phyloP scores from a whole-genome alignment of 306 rosid genomes.

The Glycine soja region DNA sequence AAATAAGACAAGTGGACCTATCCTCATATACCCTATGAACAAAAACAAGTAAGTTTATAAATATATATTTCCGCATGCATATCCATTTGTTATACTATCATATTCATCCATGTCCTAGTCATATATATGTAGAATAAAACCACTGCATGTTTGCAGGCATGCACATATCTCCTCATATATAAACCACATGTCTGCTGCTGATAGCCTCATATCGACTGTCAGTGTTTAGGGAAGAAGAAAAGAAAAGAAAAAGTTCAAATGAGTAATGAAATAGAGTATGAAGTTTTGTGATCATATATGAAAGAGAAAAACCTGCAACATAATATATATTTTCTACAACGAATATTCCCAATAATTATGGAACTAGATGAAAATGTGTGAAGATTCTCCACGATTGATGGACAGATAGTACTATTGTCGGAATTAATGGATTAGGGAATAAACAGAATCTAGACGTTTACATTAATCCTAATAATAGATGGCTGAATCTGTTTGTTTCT shows the following conservation, averaged over 20 bases:
- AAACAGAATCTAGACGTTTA: neutral
- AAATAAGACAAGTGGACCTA: conserved; percentile 92
- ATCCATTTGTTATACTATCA: conserved; percentile 25
- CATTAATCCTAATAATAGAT: neutral
- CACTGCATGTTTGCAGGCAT: conserved; percentile 48
- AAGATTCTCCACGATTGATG: conserved; percentile 31
- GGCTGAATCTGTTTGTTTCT: neutral
- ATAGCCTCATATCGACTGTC: conserved; percentile 44
- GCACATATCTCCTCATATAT: conserved; percentile 31
- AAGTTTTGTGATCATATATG: neutral
- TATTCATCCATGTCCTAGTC: conserved; percentile 35
- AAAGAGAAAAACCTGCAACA: neutral
- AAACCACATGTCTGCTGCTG: conserved; percentile 35
- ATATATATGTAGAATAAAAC: conserved; percentile 25
- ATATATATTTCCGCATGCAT: conserved; percentile 29
- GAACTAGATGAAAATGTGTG: conserved; percentile 12
- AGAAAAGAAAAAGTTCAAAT: neutral
- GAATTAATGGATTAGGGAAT: conserved; percentile 23
- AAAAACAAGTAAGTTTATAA: conserved; percentile 70
- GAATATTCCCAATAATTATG: conserved; percentile 28
- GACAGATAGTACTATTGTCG: conserved; percentile 32
- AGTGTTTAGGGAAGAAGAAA: conserved; percentile 10
- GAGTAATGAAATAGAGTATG: neutral
- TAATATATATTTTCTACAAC: neutral
- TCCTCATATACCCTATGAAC: conserved; percentile 97